These are phyloP conservation scores for Daldinia loculata DNA, from an alignment of 495 filamentous ascomycete genomes.

Conservation along the genomic window DNA sequence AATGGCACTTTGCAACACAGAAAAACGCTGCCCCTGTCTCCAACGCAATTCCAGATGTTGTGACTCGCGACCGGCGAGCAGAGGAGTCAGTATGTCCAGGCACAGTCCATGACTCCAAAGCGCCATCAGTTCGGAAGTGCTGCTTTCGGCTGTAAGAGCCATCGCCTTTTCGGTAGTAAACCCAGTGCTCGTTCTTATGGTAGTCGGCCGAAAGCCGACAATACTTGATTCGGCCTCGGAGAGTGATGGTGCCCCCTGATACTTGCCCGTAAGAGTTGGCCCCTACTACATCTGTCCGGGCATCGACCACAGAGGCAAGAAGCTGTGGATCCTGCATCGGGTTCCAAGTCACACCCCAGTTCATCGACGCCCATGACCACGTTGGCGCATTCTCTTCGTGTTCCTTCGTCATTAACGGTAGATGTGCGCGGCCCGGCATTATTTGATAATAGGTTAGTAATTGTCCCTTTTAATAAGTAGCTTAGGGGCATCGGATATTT, in stretches of 20 bases:
- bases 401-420: slow-evolving; percentile 31
- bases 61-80: slow-evolving; percentile 20
- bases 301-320: not conserved
- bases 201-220: slow-evolving; percentile 21
- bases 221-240: slow-evolving; percentile 30
- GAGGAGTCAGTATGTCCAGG: slow-evolving; percentile 6
- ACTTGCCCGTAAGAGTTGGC: slow-evolving; percentile 31
- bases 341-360: slow-evolving; percentile 24
- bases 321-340: not conserved
- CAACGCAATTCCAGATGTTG: slow-evolving; percentile 18
- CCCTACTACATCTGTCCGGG: slow-evolving; percentile 12
- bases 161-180: slow-evolving; percentile 22
- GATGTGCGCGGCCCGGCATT: slow-evolving; percentile 25
- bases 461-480: not conserved
- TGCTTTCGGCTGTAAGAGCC: slow-evolving; percentile 18
- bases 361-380: slow-evolving; percentile 33
- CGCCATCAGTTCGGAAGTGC: slow-evolving; percentile 30
- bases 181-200: slow-evolving; percentile 26
- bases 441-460: not conserved
- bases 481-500: not conserved
- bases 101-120: slow-evolving; percentile 11
- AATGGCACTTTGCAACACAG: slow-evolving; percentile 19
- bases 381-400: slow-evolving; percentile 32
- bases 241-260: slow-evolving; percentile 18
- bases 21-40: slow-evolving; percentile 27